Base-by-base conservation (phyloP, 139 green algal genomes). In the Volvox africanus region DNA sequence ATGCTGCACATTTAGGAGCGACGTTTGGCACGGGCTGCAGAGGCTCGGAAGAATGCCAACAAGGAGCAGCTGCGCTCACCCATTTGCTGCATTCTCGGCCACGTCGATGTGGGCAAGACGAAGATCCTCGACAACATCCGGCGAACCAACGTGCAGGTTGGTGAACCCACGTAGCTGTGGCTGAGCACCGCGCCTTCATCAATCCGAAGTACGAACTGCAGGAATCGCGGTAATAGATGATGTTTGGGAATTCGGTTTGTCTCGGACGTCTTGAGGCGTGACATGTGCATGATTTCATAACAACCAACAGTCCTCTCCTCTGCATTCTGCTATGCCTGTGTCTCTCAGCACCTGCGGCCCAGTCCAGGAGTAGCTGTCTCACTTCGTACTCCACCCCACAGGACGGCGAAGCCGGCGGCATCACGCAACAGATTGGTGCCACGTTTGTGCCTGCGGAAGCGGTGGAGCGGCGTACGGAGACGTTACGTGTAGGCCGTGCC, bases 51-150 rank as follows among this genome's bases (percentile, higher is more conserved):
- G 21, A 83, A 93, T 36, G 94, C 94, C 26, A 94, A 92, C 92
- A 95, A 94, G 86, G 86, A 93, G 16, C 82, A 98, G 80, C 95
- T 99, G 91, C 95, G 98, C 62, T 99, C 98, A 16, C 98, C 98
- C 93, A 99, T 99, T 93, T 99, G 98, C 94, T 99, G 98, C 93
- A 99, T 99, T 89, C 92, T 99, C 91, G 98, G 98, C 1, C 98
- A 99, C 93, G 98, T 99, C 16, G 98, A 99, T 92, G 99, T 99
- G 36, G 98, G 98, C 88, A 99, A 99, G 94, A 99, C 98, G 24
- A 99, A 99, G 96, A 97, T 99, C 88, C 93, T 99, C 90, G 98
- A 99, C 95, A 99, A 99, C 92, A 98, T 99, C 89, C 94, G 98
- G 61, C 92, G 97, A 69, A 99, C 98, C 67, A 99, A 99, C 91